Evolutionary conservation across 139 green algal genomes (phyloP).

Genomic region (Ulvella scutata): DNA sequence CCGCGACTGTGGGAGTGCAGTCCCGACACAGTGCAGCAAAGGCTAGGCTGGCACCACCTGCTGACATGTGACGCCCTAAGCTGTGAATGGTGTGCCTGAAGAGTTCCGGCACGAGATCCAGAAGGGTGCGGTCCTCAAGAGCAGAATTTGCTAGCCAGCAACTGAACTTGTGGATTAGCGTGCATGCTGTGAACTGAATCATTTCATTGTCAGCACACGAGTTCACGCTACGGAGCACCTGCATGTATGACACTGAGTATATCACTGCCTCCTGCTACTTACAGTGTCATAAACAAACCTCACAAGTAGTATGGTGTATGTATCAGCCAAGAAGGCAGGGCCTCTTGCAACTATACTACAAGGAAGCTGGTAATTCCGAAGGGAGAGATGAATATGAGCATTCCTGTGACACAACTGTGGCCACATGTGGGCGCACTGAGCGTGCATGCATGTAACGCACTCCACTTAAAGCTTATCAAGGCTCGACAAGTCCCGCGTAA

Average conservation of each 20-base stretch:
- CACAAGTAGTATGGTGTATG: too few relatives aligned
- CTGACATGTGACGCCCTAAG: neutral
- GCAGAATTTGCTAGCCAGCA: neutral
- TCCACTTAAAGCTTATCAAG: too few relatives aligned
- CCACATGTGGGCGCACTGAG: too few relatives aligned
- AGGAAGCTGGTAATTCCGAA: too few relatives aligned
- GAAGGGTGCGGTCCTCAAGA: neutral
- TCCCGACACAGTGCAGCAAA: neutral
- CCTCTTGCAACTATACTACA: too few relatives aligned
- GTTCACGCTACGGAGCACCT: neutral
- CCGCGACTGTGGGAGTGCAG: neutral
- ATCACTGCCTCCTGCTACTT: too few relatives aligned
- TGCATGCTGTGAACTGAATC: slow-evolving; percentile 1
- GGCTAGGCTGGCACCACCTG: neutral
- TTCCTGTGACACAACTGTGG: too few relatives aligned
- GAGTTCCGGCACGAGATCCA: neutral
- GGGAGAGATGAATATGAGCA: too few relatives aligned
- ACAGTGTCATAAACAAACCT: too few relatives aligned
- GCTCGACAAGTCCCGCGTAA: too few relatives aligned
- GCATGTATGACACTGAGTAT: neutral
- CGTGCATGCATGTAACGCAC: too few relatives aligned
- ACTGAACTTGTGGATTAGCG: neutral
- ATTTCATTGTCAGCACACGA: neutral
- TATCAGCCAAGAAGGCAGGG: too few relatives aligned
- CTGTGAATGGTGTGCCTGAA: neutral